Conservation (phyloP, 2,329 filamentous ascomycete species). For the Boeremia exigua region DNA sequence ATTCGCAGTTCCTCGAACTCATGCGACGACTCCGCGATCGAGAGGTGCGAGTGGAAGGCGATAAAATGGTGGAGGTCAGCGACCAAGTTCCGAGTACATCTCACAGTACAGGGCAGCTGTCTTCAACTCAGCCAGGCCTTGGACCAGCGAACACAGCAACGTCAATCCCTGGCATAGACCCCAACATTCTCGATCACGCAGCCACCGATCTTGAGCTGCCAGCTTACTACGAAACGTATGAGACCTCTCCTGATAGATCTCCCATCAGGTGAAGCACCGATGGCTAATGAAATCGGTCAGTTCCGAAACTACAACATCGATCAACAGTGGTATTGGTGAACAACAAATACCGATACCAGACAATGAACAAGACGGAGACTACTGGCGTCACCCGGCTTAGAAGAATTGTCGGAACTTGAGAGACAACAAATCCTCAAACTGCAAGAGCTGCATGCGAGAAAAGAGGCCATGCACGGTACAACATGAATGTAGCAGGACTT, state of each 20-base stretch:
- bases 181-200: constrained; percentile 38
- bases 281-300: constrained; percentile 41
- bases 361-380: constrained; percentile 41
- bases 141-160: constrained; percentile 9
- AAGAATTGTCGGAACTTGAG: too few species aligned
- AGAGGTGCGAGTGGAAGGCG: constrained; percentile 75
- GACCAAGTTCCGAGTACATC: neutral
- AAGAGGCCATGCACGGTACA: neutral
- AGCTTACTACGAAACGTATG: constrained; percentile 31
- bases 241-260: constrained; percentile 14
- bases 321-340: constrained; percentile 27
- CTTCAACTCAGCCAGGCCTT: neutral
- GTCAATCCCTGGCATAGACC: constrained; percentile 35
- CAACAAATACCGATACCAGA: constrained; percentile 24
- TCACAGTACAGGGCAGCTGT: neutral
- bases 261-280: constrained; percentile 19
- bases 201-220: constrained; percentile 39
- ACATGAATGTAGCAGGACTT: too few species aligned
- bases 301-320: constrained; percentile 36
- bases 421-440: too few species aligned
- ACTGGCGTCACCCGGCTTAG: constrained; percentile 21
- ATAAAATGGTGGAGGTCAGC: constrained; percentile 66
- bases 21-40: constrained; percentile 77
- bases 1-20: constrained; percentile 76
- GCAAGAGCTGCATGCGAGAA: neutral